Evolutionary conservation across 768 basidiomycete species (phyloP).

Genomic region (Cystofilobasidium macerans): DNA sequence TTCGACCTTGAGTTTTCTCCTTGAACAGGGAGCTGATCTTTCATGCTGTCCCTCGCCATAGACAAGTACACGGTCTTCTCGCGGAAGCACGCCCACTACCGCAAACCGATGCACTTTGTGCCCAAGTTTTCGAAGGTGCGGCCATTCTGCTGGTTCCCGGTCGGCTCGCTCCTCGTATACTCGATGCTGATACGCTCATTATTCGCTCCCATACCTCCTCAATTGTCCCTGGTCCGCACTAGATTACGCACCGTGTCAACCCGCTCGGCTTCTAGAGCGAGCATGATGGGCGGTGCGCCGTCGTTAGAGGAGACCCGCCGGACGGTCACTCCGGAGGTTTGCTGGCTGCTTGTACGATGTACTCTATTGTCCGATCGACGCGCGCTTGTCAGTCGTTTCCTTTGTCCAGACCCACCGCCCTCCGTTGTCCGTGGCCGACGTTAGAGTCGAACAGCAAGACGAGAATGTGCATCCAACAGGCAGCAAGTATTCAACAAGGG

Average conservation of each 20-base stretch:
- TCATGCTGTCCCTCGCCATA: constrained; percentile 5
- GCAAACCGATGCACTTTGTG: constrained; percentile 91
- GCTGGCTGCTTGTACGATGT: no score
- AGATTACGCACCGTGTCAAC: constrained; percentile 74
- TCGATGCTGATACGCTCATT: background rate
- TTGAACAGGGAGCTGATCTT: background rate
- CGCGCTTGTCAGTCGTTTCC: no score
- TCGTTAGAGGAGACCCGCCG: no score
- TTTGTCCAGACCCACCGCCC: no score
- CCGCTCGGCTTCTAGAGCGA: constrained; percentile 70
- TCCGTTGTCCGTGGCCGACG: no score
- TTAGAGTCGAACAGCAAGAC: no score
- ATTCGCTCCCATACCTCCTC: background rate
- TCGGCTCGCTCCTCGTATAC: background rate
- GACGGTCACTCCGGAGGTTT: no score
- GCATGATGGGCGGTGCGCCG: no score
- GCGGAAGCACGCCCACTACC: constrained; percentile 57
- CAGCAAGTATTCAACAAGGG: no score
- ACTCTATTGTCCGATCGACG: no score
- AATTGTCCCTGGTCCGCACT: background rate
- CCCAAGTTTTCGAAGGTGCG: constrained; percentile 92
- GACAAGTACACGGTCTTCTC: constrained; percentile 95
- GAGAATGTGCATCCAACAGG: no score
- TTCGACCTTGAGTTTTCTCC: background rate
- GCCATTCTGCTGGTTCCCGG: constrained; percentile 25